Base-by-base conservation (phyloP, 768 basidiomycete species). In the Pleurotus djamor region DNA sequence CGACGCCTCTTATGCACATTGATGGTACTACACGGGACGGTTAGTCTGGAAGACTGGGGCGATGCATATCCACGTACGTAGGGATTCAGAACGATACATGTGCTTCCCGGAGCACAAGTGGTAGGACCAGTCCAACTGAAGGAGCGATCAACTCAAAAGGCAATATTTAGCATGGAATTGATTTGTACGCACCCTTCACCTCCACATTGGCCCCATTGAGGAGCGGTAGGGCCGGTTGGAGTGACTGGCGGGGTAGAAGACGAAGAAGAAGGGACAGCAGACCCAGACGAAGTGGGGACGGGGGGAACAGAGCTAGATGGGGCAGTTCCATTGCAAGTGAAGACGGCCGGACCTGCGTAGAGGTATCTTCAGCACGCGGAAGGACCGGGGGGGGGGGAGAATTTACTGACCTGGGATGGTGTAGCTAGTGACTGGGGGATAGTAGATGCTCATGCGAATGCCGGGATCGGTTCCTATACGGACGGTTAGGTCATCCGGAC, bases 191-290 rank as follows among this genome's bases (percentile, higher is more conserved):
- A 82, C 57, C 69, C 71, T 55, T 72, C 72, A 44, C 83, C 83
- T 67, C 83, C 83, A 64, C 84, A 86, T 65, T 85, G 85, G 7
- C 75, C 80, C 37, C 41, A 56, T 32, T 56, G 16, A n/a, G 37
- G 38, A 1, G 33, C 54, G 4, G 54, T 56, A 14, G 16, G 16
- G 41, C 54, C 54, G 17, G 54, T 56, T 21, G 37, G 54, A 2
- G 41, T 21, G 5, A 32, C 28, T 28, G 21, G 21, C 21, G 21
- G 21, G 21, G 21, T 28, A 28, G 21, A 28, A 28, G 21, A 28
- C 3, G 41, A 12, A 10, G 54, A 17, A 4, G 54, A 44, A 32
- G 54, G 32, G 5, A 41, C 41, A 14, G 28, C 44, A 7, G 54
- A 37, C 1, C 54, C 44, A 13, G 49, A 33, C 9, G 49, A 12